Base-by-base conservation (phyloP, 1,284 basidiomycete species). In the Rhodotorula sp. region DNA sequence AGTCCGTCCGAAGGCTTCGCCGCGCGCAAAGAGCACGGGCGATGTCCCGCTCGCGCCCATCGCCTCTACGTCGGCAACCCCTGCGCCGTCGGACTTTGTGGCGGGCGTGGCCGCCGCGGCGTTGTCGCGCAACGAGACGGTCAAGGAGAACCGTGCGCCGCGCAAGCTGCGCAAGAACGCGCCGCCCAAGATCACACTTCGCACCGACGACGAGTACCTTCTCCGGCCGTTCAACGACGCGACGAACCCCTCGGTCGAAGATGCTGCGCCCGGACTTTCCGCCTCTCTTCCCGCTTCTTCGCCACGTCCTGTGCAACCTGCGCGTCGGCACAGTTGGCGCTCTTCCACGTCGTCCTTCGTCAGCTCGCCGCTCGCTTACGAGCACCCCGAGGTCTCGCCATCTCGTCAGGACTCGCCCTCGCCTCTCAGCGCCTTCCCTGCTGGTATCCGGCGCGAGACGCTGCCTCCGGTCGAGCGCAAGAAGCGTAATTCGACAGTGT, bases 111-210 rank as follows among this genome's bases (percentile, higher is more conserved):
- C 34, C 34, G 34, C 34, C 34, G 34, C 34, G 34, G 34, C 34
- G 19, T n/a, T 53, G 17, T 56, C 60, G 4, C 57, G 63, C 7
- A 34, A 45, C 13, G 67, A 60, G 34, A 60, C 57, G 57, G 52
- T 59, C 62, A 64, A 64, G 46, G 62, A 64, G n/a, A 59, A 64
- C 42, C 27, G 52, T 5, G 53, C 45, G 41, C 50, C 45, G 45
- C 62, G 58, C 57, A 68, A 61, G 52, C 46, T 68, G 27, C 56
- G 62, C 49, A 68, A 68, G 46, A 19, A 56, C 23, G 34, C 48
- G n/a, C 62, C 57, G 34, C 50, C 62, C 7, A 59, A 44, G 44
- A 64, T 68, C 52, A 44, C 57, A 9, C 41, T 64, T 23, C 50
- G 58, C 8, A 64, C 58, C n/a, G 67, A 68, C n/a, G 62, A 60